A percentile compares a stretch with the other conserved stretches of the same genome.
phyloP scores from a whole-genome alignment of 1,284 basidiomycete species.

The Boletus mariae region DNA sequence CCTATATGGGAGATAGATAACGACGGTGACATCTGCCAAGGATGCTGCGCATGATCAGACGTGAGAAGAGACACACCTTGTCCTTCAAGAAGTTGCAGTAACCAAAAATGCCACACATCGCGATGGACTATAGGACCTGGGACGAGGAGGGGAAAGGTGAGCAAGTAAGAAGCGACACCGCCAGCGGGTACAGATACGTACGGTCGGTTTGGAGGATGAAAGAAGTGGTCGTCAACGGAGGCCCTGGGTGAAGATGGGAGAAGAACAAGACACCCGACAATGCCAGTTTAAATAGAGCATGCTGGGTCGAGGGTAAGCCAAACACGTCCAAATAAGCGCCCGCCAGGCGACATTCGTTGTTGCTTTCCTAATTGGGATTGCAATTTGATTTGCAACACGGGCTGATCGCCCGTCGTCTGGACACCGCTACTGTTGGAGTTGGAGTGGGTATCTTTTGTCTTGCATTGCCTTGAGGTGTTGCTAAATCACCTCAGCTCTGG shows the following conservation, averaged over 20 bases:
- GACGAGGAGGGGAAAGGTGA: not conserved
- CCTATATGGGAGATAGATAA: conserved; percentile 17
- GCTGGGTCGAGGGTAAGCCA: conserved; percentile 31
- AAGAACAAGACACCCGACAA: conserved; percentile 3
- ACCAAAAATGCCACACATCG: conserved; percentile 93
- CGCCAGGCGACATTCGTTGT: not conserved
- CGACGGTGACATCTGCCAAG: conserved; percentile 2
- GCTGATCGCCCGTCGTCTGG: conserved; percentile 19
- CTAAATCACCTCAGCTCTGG: not conserved
- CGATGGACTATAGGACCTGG: conserved; percentile 14
- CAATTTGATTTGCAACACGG: conserved; percentile 11
- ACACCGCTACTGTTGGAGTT: conserved; percentile 11
- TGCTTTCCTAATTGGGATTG: conserved; percentile 2
- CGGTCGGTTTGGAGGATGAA: conserved; percentile 7
- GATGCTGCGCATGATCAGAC: conserved; percentile 5
- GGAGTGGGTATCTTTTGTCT: conserved; percentile 6
- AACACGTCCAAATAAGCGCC: conserved; percentile 29
- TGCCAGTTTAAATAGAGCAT: conserved; percentile 30
- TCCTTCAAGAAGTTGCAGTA: conserved; percentile 93
- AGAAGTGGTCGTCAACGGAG: conserved; percentile 10
- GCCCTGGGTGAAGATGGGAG: conserved; percentile 24
- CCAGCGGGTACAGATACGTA: conserved; percentile 7
- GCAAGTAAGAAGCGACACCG: not conserved
- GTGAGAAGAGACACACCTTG: conserved; percentile 57
- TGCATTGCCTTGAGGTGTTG: conserved; percentile 16